Evolutionary conservation across 2,329 filamentous ascomycete species (phyloP).

Genomic region (Verticillium dahliae): DNA sequence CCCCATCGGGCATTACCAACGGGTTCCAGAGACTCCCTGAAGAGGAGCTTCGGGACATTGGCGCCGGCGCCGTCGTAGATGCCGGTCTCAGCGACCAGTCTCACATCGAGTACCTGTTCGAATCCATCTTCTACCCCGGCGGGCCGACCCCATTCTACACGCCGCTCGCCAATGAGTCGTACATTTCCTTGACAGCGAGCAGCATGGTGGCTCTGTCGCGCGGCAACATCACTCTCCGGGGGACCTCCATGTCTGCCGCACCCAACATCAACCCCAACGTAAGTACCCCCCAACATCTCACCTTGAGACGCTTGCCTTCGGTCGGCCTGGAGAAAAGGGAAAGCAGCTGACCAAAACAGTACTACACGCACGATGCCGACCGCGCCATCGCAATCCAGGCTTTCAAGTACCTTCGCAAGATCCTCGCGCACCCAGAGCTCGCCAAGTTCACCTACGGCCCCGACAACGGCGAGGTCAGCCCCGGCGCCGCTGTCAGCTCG

Average conservation of each 20-base stretch:
- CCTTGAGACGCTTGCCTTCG: too few relatives aligned
- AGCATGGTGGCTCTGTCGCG: conserved; percentile 17
- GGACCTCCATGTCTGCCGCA: conserved; percentile 14
- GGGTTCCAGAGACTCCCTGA: conserved; percentile 16
- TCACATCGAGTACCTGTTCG: conserved; percentile 19
- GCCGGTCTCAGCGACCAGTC: conserved; percentile 16
- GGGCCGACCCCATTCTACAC: conserved; percentile 19
- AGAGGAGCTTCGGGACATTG: conserved; percentile 11
- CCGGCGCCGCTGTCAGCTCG: conserved; percentile 12
- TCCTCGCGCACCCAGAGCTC: conserved; percentile 17
- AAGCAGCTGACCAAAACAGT: conserved; percentile 8
- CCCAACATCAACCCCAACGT: conserved; percentile 17
- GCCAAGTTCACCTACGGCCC: conserved; percentile 16
- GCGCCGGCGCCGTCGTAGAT: conserved; percentile 13
- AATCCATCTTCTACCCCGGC: conserved; percentile 19
- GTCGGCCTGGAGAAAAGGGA: not conserved
- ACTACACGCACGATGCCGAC: conserved; percentile 19
- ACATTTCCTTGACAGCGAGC: conserved; percentile 16
- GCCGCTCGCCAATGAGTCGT: conserved; percentile 15
- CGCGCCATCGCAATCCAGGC: conserved; percentile 22
- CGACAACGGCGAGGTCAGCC: conserved; percentile 16
- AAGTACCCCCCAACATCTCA: not conserved
- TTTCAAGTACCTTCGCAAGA: conserved; percentile 23
- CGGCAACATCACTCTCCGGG: conserved; percentile 14
- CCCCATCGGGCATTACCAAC: conserved; percentile 17